Percentiles rank a stretch among this genome's conserved stretches.
phyloP scores from a whole-genome alignment of 139 green algal genomes.

The Chlorokybus atmophyticus region DNA sequence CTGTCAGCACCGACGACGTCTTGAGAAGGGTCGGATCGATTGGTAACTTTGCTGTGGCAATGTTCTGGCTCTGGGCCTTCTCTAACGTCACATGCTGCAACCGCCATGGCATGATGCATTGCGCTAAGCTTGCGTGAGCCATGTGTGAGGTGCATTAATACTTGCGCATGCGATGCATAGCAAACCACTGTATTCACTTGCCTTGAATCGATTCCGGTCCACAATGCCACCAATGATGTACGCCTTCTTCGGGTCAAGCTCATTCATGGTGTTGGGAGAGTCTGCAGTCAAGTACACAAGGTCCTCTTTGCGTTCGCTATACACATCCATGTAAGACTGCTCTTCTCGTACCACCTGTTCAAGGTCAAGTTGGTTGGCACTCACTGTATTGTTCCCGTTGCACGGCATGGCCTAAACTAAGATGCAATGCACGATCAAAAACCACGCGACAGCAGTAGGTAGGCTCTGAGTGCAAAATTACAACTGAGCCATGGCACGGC shows the following conservation, averaged over 20 bases:
- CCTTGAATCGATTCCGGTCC: constrained; percentile 34
- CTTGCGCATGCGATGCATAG: neutral
- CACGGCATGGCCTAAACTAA: neutral
- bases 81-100: constrained; percentile 5
- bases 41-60: constrained; percentile 19
- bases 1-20: constrained; percentile 2
- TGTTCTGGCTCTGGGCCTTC: constrained; percentile 16
- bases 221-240: constrained; percentile 66
- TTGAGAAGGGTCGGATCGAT: constrained; percentile 9
- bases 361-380: neutral
- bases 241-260: constrained; percentile 34
- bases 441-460: neutral
- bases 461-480: neutral
- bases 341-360: neutral
- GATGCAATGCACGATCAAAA: neutral
- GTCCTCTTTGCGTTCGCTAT: constrained; percentile 5
- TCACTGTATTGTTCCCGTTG: neutral
- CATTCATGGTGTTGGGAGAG: constrained; percentile 29
- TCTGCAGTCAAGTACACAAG: constrained; percentile 58
- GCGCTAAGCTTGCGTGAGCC: neutral
- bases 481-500: neutral
- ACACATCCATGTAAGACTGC: constrained; percentile 16
- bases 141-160: neutral
- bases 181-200: neutral
- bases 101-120: neutral